A percentile compares a stretch with the other conserved stretches of the same genome.
Conservation (phyloP, 108 stramenopile genomes). For the Bacterosira constricta region DNA sequence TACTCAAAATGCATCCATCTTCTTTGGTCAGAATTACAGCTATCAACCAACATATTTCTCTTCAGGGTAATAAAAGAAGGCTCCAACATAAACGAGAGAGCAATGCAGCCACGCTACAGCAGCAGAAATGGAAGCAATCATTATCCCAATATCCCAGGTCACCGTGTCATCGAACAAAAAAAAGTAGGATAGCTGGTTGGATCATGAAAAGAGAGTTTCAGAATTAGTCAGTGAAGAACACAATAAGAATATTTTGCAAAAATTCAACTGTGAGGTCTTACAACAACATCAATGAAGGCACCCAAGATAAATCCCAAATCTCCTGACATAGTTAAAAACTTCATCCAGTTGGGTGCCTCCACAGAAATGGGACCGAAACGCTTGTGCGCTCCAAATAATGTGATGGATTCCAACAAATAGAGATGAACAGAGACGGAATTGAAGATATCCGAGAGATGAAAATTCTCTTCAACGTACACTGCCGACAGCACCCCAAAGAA, state of each 20-base stretch:
- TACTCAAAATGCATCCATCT: too few relatives aligned
- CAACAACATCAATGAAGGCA: slow-evolving; percentile 21
- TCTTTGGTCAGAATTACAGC: too few relatives aligned
- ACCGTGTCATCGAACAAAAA: slow-evolving; percentile 13
- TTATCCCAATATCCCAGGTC: slow-evolving; percentile 10
- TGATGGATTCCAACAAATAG: slow-evolving; percentile 10
- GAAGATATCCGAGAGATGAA: slow-evolving; percentile 19
- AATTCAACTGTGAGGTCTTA: slow-evolving; percentile 4
- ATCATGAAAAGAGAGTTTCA: neutral
- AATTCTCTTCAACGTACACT: slow-evolving; percentile 10
- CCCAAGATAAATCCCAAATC: slow-evolving; percentile 17
- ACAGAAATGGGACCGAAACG: neutral
- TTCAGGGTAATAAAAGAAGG: neutral
- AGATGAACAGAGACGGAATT: slow-evolving; percentile 25
- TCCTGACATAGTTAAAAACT: neutral
- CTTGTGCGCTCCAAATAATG: neutral
- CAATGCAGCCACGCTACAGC: slow-evolving; percentile 6
- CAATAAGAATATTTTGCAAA: neutral
- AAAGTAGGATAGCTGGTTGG: slow-evolving; percentile 13
- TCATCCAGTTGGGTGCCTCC: slow-evolving; percentile 2
- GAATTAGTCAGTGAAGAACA: neutral
- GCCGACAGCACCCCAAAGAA: slow-evolving; percentile 18
- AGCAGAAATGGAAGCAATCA: neutral
- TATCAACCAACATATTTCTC: neutral
- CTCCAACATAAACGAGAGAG: slow-evolving; percentile 1